A percentile compares a stretch with the other conserved stretches of the same genome.
These are phyloP conservation scores for Peronospora farinosa DNA, from an alignment of 352 stramenopile species.

Conservation along the genomic window DNA sequence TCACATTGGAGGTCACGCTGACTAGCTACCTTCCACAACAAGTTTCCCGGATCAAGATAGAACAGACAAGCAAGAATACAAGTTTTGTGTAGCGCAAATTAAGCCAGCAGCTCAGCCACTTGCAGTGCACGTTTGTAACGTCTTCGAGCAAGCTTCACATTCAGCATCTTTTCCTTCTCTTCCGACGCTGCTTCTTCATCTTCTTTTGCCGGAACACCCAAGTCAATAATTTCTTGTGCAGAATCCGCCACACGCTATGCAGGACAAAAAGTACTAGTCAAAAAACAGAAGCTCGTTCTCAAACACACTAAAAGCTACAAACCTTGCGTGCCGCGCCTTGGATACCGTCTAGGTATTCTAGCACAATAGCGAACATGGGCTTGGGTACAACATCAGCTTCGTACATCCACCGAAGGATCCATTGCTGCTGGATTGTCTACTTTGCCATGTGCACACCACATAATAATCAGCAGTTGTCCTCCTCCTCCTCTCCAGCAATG, in stretches of 20 bases:
- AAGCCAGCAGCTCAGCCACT: constrained; percentile 60
- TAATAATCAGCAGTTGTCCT: constrained; percentile 3
- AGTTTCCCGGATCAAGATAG: background rate
- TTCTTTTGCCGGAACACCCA: constrained; percentile 45
- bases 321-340: constrained; percentile 58
- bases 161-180: constrained; percentile 53
- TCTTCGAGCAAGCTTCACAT: constrained; percentile 48
- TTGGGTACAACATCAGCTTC: constrained; percentile 75
- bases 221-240: constrained; percentile 70
- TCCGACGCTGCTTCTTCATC: constrained; percentile 29
- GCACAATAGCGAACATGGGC: constrained; percentile 65
- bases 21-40: constrained; percentile 6
- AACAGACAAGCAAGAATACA: constrained; percentile 13
- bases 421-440: constrained; percentile 79
- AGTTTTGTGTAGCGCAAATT: constrained; percentile 21
- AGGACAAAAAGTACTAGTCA: background rate
- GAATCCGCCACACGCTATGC: constrained; percentile 54
- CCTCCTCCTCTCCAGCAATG: constrained; percentile 1
- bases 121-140: constrained; percentile 79
- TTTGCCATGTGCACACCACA: constrained; percentile 6
- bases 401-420: constrained; percentile 80
- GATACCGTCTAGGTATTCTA: constrained; percentile 70
- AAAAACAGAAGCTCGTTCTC: background rate
- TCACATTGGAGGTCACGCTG: constrained; percentile 28
- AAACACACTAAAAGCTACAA: constrained; percentile 6